Base-by-base conservation (phyloP, 768 basidiomycete species). In the Lactifluus piperatus region DNA sequence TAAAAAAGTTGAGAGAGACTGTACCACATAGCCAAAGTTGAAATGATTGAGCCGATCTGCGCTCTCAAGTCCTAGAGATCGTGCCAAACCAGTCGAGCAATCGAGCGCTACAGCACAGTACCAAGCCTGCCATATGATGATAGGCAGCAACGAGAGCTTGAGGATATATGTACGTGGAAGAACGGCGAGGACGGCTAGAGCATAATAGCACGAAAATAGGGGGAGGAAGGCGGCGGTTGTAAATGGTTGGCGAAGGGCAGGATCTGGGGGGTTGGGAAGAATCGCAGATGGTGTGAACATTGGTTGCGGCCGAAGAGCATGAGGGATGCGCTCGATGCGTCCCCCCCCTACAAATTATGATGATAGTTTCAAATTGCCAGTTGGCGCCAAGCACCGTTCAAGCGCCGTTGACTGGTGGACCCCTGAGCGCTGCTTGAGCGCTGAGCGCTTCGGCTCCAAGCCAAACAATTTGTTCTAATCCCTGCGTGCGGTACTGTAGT, bases 21-120 rank as follows among this genome's bases (percentile, higher is more conserved):
- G 56, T 18, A 62, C 57, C 32, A 55, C 48, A 45, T 57, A 57
- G 24, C 39, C 52, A 43, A 51, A 51, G 32, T 58, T 62, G 13
- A 14, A 55, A 13, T 26, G 26, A 8, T 50, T 37, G 29, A 62
- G 24, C 16, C 52, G 27, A 16, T 51, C 56, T 16, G 14, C 29
- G 51, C 29, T 34, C 18, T 29, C 16, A 7, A 54, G 24, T 6
- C 52, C 44, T 14, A 57, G 14, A 27, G 20, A 39, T 14, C 16
- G 46, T 2, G 37, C 46, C 22, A 54, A 18, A 16, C 56, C 48
- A 5, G 11, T 29, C 16, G 61, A 52, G 27, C 27, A 39, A 52
- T 54, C 32, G 24, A 51, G 47, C 16, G 27, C 46, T 14, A 51
- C 20, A 0, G 52, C 48, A 11, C 48, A 50, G 9, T 14, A n/a